These are phyloP conservation scores for Nicotiana rustica DNA, from an alignment of 305 asterid species.

Conservation along the genomic window DNA sequence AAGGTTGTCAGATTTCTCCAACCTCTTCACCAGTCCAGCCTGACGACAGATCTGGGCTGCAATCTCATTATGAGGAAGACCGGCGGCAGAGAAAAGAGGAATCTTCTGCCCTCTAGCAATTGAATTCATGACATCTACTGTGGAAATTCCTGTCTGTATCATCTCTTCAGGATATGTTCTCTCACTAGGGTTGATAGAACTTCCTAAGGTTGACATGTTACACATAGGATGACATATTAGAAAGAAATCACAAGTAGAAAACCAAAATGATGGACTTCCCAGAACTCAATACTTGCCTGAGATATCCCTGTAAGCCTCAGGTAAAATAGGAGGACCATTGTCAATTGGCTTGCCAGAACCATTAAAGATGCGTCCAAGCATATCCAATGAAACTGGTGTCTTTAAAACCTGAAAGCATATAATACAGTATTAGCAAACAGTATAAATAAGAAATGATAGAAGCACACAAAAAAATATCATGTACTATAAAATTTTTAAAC, in stretches of 20 bases:
- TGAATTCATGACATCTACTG: slow-evolving; percentile 98
- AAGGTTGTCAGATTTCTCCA: slow-evolving; percentile 86
- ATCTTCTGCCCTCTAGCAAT: slow-evolving; percentile 99
- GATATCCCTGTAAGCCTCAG: slow-evolving; percentile 86
- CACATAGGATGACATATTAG: neutral
- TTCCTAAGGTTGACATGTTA: slow-evolving; percentile 60
- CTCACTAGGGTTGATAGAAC: slow-evolving; percentile 99
- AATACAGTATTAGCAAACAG: neutral
- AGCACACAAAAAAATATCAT: neutral
- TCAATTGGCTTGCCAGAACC: slow-evolving; percentile 90
- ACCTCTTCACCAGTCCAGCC: slow-evolving; percentile 98
- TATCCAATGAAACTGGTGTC: slow-evolving; percentile 97
- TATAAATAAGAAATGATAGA: neutral
- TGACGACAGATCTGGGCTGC: slow-evolving; percentile 99
- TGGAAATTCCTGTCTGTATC: slow-evolving; percentile 98
- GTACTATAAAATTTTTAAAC: neutral
- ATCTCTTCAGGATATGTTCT: slow-evolving; percentile 98
- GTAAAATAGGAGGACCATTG: slow-evolving; percentile 88
- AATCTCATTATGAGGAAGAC: slow-evolving; percentile 99
- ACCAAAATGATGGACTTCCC: neutral
- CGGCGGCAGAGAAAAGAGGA: slow-evolving; percentile 99
- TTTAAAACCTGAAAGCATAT: slow-evolving; percentile 70
- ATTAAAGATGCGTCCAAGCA: slow-evolving; percentile 99
- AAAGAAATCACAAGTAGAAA: neutral
- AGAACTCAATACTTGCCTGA: slow-evolving; percentile 59